Evolutionary conservation across 768 basidiomycete species (phyloP).

Genomic region (Hirschioporus abietinus): DNA sequence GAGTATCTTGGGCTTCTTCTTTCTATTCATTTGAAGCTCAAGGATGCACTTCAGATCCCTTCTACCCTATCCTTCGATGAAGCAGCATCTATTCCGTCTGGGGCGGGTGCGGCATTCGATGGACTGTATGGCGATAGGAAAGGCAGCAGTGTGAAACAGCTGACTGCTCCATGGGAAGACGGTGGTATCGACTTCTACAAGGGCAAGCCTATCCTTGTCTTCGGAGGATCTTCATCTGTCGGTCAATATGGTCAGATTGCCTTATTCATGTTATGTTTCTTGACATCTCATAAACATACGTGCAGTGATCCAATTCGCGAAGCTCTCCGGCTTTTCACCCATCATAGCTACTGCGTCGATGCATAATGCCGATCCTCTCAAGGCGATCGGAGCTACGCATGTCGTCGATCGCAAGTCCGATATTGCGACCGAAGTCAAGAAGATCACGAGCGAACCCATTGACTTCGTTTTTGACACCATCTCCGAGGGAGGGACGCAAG

Average conservation of each 20-base stretch:
- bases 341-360: conserved; percentile 26
- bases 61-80: conserved; percentile 16
- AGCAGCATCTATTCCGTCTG: conserved; percentile 19
- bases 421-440: background rate
- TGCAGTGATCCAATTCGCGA: conserved; percentile 23
- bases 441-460: conserved; percentile 19
- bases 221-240: conserved; percentile 16
- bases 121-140: conserved; percentile 16
- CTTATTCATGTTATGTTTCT: background rate
- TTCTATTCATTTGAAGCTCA: too few species aligned
- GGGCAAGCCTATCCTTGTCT: conserved; percentile 13
- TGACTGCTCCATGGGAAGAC: conserved; percentile 9
- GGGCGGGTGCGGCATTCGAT: conserved; percentile 17
- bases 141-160: conserved; percentile 1
- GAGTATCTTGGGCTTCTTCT: background rate
- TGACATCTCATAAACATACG: background rate
- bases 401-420: conserved; percentile 19
- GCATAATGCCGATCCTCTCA: conserved; percentile 18
- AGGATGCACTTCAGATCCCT: conserved; percentile 23
- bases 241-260: conserved; percentile 17
- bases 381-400: conserved; percentile 27
- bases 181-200: conserved; percentile 9
- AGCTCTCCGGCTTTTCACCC: conserved; percentile 26
- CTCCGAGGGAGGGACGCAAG: conserved; percentile 19
- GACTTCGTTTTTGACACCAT: conserved; percentile 22